phyloP scores from a whole-genome alignment of 345 rosid genomes.

The Arabis alpina region DNA sequence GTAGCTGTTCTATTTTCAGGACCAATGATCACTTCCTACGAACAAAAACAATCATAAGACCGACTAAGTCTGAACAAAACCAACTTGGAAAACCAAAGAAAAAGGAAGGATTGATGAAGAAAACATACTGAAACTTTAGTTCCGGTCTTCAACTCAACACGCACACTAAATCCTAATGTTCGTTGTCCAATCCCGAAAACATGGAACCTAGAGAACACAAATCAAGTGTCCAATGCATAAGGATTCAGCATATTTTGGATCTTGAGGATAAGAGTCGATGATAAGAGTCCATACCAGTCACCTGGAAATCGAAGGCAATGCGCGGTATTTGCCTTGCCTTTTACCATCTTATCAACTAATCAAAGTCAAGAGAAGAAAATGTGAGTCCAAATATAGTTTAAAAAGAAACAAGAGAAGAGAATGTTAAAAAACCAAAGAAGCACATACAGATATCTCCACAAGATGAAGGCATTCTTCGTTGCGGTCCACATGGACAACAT shows the following conservation, averaged over 20 bases:
- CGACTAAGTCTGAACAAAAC: not conserved
- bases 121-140: conserved; percentile 72
- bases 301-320: conserved; percentile 96
- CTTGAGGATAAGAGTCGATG: no score
- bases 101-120: not conserved
- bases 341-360: conserved; percentile 78
- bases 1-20: conserved; percentile 84
- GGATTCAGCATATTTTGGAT: no score
- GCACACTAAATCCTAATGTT: conserved; percentile 76
- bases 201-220: conserved; percentile 81
- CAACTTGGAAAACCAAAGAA: not conserved
- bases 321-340: conserved; percentile 94
- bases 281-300: conserved; percentile 60
- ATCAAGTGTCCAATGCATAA: conserved; percentile 1
- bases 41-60: conserved; percentile 1
- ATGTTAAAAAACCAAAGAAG: conserved; percentile 15
- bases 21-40: conserved; percentile 79
- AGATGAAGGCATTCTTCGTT: conserved; percentile 80
- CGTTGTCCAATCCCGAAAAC: conserved; percentile 83
- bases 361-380: conserved; percentile 28
- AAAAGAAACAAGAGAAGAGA: conserved; percentile 22
- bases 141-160: conserved; percentile 78
- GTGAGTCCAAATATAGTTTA: conserved; percentile 27
- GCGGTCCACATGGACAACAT: conserved; percentile 96
- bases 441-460: conserved; percentile 85